These are phyloP conservation scores for Candida patagonica DNA, from an alignment of 805 yeast species.

Conservation along the genomic window DNA sequence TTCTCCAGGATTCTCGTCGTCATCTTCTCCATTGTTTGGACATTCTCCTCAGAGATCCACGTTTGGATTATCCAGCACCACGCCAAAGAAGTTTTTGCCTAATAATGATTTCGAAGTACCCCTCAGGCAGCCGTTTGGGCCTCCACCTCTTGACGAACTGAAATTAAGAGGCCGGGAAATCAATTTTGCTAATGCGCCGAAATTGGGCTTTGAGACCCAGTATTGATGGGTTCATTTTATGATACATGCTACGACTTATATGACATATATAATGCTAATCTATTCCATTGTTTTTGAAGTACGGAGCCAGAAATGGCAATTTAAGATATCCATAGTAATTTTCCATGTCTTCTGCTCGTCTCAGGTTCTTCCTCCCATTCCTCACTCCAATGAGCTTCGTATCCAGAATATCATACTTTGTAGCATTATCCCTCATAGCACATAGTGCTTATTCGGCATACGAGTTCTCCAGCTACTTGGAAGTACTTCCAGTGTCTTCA, in stretches of 20 bases:
- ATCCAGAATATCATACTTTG: conserved; percentile 8
- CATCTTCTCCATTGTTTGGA: neutral
- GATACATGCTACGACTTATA: too few relatives aligned
- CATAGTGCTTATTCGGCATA: conserved; percentile 23
- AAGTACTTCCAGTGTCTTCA: conserved; percentile 12
- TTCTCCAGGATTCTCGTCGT: neutral
- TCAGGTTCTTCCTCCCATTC: too few relatives aligned
- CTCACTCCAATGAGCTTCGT: conserved; percentile 7
- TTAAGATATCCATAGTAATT: too few relatives aligned
- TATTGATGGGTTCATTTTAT: too few relatives aligned
- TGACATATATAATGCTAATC: too few relatives aligned
- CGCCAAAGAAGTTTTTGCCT: conserved; percentile 1
- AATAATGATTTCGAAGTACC: conserved; percentile 20
- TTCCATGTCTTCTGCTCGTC: too few relatives aligned
- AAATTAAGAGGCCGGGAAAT: conserved; percentile 12
- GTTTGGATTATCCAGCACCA: neutral
- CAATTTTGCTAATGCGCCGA: conserved; percentile 16
- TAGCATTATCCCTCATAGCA: conserved; percentile 13
- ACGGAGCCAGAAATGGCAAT: too few relatives aligned
- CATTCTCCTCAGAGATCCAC: neutral
- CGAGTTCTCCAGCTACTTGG: conserved; percentile 18
- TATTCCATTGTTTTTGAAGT: too few relatives aligned
- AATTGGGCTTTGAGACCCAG: neutral
- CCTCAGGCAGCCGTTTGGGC: conserved; percentile 26
- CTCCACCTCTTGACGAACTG: conserved; percentile 27